Percentiles rank a stretch among this genome's conserved stretches.
Conservation (phyloP, 2,329 filamentous ascomycete genomes). For the Scytalidium lignicola region DNA sequence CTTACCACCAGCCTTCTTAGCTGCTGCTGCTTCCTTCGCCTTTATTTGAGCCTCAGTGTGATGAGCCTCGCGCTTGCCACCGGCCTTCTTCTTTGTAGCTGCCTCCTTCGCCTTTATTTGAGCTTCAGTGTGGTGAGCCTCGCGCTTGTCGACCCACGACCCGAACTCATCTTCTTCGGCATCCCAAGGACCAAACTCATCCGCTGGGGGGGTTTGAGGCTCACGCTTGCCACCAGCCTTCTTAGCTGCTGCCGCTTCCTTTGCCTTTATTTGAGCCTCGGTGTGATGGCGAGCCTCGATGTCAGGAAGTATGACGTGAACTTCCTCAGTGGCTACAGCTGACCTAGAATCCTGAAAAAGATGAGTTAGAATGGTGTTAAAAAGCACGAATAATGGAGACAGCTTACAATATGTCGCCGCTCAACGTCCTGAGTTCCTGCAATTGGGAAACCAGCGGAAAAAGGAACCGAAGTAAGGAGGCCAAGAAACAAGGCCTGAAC, state of each 20-base stretch:
- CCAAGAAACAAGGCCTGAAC: slow-evolving; percentile 20
- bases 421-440: slow-evolving; percentile 10
- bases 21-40: slow-evolving; percentile 13
- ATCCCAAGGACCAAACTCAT: slow-evolving; percentile 1
- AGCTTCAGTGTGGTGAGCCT: slow-evolving; percentile 7
- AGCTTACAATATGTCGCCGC: slow-evolving; percentile 11
- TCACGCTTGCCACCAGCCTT: background rate
- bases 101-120: slow-evolving; percentile 2
- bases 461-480: slow-evolving; percentile 21
- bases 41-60: slow-evolving; percentile 19
- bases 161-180: slow-evolving; percentile 4
- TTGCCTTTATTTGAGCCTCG: slow-evolving; percentile 6
- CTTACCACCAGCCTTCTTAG: background rate
- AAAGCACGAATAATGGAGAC: background rate
- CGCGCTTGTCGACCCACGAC: slow-evolving; percentile 2
- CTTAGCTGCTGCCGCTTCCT: slow-evolving; percentile 1
- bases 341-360: background rate
- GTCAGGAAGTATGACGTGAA: background rate
- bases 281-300: slow-evolving; percentile 12
- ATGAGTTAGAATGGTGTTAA: background rate
- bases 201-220: background rate
- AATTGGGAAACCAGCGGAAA: slow-evolving; percentile 15
- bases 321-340: background rate
- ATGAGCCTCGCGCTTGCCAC: slow-evolving; percentile 10
- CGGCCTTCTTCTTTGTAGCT: background rate